Conservation (phyloP, 495 filamentous ascomycete genomes). For the Glarea lozoyensis region DNA sequence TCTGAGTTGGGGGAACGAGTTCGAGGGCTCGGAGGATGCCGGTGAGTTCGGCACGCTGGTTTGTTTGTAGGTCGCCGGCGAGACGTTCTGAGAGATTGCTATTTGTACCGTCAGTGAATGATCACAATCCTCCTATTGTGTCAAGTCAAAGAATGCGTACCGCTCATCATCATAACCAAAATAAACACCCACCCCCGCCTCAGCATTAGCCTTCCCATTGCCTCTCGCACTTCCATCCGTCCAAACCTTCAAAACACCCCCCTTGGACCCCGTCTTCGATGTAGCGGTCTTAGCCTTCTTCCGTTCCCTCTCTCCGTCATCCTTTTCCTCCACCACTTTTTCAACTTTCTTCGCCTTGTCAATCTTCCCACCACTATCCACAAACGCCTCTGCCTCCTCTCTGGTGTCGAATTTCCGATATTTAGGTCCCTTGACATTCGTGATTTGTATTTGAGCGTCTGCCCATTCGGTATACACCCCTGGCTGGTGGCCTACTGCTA, state of each 20-base stretch:
- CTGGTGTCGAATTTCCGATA: conserved; percentile 72
- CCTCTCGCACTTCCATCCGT: conserved; percentile 79
- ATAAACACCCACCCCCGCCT: conserved; percentile 80
- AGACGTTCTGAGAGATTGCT: conserved; percentile 85
- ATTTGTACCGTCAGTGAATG: not conserved
- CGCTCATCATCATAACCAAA: conserved; percentile 67
- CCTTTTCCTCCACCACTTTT: conserved; percentile 17
- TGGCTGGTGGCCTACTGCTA: conserved; percentile 71
- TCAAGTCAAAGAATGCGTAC: conserved; percentile 33
- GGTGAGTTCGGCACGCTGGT: conserved; percentile 89
- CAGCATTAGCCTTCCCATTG: conserved; percentile 65
- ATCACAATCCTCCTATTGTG: not conserved
- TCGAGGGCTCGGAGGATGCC: conserved; percentile 80
- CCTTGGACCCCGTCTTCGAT: conserved; percentile 26
- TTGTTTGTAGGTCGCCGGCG: conserved; percentile 68
- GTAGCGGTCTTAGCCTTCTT: conserved; percentile 31
- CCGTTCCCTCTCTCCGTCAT: conserved; percentile 23
- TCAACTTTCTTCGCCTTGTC: conserved; percentile 5
- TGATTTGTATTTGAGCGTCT: conserved; percentile 67
- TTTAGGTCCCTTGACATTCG: conserved; percentile 66
- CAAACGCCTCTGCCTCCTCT: conserved; percentile 69
- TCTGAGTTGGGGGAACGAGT: conserved; percentile 46
- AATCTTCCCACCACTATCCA: conserved; percentile 36
- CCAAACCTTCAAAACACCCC: conserved; percentile 58
- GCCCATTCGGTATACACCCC: conserved; percentile 88